phyloP scores from a whole-genome alignment of 2,329 filamentous ascomycete species.

The Lasiodiplodia theobromae region DNA sequence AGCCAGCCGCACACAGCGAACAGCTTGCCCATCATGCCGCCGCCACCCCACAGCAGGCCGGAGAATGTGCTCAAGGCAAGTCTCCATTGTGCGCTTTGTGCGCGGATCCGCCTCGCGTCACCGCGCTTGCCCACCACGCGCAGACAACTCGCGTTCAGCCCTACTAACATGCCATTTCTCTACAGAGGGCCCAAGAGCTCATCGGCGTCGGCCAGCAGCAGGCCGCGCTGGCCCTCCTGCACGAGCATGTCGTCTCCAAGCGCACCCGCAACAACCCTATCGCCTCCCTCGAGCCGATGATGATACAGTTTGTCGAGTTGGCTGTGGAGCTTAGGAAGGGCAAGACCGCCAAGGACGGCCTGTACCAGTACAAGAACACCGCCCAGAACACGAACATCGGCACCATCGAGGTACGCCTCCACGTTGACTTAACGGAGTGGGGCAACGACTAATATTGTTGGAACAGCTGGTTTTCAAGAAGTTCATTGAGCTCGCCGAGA shows the following conservation, averaged over 20 bases:
- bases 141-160: slow-evolving; percentile 14
- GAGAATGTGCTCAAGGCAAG: slow-evolving; percentile 91
- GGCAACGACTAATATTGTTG: slow-evolving; percentile 6
- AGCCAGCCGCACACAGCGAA: slow-evolving; percentile 32
- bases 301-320: slow-evolving; percentile 96
- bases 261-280: slow-evolving; percentile 97
- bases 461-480: slow-evolving; percentile 82
- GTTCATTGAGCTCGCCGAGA: slow-evolving; percentile 96
- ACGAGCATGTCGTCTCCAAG: slow-evolving; percentile 99
- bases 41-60: slow-evolving; percentile 94
- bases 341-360: slow-evolving; percentile 96
- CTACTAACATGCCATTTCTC: slow-evolving; percentile 24
- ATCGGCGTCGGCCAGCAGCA: slow-evolving; percentile 95
- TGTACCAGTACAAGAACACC: slow-evolving; percentile 99
- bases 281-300: slow-evolving; percentile 94
- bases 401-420: slow-evolving; percentile 84
- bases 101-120: slow-evolving; percentile 34
- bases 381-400: slow-evolving; percentile 98
- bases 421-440: slow-evolving; percentile 14
- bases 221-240: slow-evolving; percentile 90
- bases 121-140: slow-evolving; percentile 28
- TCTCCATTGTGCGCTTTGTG: slow-evolving; percentile 25
- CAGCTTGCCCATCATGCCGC: slow-evolving; percentile 72
- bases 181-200: slow-evolving; percentile 89
- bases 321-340: slow-evolving; percentile 98